Evolutionary conservation across 306 rosid genomes (phyloP).

Genomic region (Rosa lucieae): DNA sequence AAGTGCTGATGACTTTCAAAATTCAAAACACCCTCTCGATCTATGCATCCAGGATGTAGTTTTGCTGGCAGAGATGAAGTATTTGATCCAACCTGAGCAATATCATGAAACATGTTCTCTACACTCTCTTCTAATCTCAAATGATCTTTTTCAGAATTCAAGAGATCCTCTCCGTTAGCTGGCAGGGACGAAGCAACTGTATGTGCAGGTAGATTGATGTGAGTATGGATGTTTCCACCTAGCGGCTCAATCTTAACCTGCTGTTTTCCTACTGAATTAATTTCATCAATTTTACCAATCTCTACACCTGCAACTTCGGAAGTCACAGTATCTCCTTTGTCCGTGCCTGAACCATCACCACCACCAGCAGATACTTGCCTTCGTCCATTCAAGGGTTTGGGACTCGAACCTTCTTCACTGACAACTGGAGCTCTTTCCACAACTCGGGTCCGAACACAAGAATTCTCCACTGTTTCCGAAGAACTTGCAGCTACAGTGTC

Average conservation of each 20-base stretch:
- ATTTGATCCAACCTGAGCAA: conserved; percentile 19
- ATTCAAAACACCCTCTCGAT: conserved; percentile 17
- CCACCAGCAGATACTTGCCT: conserved; percentile 25
- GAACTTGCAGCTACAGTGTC: conserved; percentile 2
- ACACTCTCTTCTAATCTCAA: conserved; percentile 19
- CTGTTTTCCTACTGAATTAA: conserved; percentile 33
- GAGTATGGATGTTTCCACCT: conserved; percentile 19
- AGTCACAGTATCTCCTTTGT: conserved; percentile 11
- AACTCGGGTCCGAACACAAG: conserved; percentile 13
- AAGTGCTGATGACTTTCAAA: conserved; percentile 28
- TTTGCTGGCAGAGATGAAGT: conserved; percentile 11
- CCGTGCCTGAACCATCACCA: conserved; percentile 29
- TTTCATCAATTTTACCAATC: conserved; percentile 16
- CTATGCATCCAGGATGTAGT: conserved; percentile 27
- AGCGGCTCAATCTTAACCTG: conserved; percentile 29
- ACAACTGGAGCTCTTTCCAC: conserved; percentile 19
- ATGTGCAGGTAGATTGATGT: conserved; percentile 14
- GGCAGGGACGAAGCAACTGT: conserved; percentile 15
- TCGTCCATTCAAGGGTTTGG: conserved; percentile 32
- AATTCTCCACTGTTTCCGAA: conserved; percentile 3
- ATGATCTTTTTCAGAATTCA: conserved; percentile 32
- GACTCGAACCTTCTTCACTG: conserved; percentile 12
- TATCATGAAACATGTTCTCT: conserved; percentile 23
- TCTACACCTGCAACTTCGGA: conserved; percentile 24
- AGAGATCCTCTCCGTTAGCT: conserved; percentile 13